Conservation (phyloP, 306 rosid genomes). For the Lathyrus aphaca region DNA sequence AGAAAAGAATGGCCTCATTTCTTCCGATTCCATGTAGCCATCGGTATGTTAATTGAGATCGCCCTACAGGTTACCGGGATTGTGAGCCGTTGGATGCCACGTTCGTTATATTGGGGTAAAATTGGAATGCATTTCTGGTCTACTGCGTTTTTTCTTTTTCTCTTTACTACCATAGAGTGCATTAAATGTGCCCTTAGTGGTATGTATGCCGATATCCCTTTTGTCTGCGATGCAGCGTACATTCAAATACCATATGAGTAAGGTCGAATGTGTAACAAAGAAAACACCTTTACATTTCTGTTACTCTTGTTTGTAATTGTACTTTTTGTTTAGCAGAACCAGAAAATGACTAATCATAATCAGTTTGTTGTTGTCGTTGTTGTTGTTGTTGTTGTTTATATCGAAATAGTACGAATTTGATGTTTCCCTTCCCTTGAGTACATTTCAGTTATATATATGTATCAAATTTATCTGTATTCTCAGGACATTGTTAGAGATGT, state of each 20-base stretch:
- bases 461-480: constrained; percentile 20
- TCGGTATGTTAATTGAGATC: constrained; percentile 94
- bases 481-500: neutral
- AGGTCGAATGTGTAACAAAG: constrained; percentile 37
- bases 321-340: constrained; percentile 14
- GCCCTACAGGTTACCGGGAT: constrained; percentile 89
- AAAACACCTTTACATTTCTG: constrained; percentile 17
- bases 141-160: constrained; percentile 55
- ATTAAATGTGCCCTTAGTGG: constrained; percentile 86
- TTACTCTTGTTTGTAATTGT: constrained; percentile 32
- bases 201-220: constrained; percentile 94
- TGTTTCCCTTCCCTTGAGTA: constrained; percentile 27
- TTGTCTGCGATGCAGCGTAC: constrained; percentile 84
- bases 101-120: constrained; percentile 76
- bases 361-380: constrained; percentile 25
- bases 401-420: constrained; percentile 13
- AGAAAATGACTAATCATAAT: constrained; percentile 23
- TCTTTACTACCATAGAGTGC: constrained; percentile 80
- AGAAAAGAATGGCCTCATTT: constrained; percentile 99
- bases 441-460: neutral
- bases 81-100: constrained; percentile 94
- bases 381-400: no score
- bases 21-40: constrained; percentile 87
- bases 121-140: constrained; percentile 97
- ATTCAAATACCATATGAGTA: constrained; percentile 92